A percentile compares a stretch with the other conserved stretches of the same genome.
Conservation (phyloP, 768 basidiomycete genomes). For the Naematelia aurantialba region DNA sequence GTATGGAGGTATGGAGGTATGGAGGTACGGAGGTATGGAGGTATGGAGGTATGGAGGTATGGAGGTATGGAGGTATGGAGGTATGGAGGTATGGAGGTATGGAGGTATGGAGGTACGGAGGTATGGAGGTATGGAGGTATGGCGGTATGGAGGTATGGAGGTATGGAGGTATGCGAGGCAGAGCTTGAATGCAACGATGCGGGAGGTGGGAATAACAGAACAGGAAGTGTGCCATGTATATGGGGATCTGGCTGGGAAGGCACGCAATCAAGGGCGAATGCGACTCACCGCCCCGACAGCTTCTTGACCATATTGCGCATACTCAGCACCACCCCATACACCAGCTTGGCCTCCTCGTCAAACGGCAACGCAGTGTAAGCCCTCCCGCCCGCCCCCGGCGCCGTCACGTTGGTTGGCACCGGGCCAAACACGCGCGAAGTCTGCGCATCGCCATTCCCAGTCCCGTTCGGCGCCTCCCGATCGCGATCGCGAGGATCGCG, state of each 20-base stretch:
- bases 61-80: not conserved
- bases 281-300: constrained; percentile 70
- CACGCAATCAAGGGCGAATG: constrained; percentile 18
- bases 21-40: not conserved
- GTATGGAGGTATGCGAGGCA: too few relatives aligned
- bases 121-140: too few relatives aligned
- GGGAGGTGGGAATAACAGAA: too few relatives aligned
- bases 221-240: too few relatives aligned
- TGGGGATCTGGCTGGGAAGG: too few relatives aligned
- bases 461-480: not conserved
- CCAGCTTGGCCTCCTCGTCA: constrained; percentile 95
- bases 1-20: not conserved
- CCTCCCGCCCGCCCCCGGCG: too few relatives aligned
- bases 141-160: too few relatives aligned
- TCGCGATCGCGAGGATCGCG: not conserved
- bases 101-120: not conserved
- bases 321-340: constrained; percentile 90
- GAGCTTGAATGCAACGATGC: too few relatives aligned
- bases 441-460: too few relatives aligned
- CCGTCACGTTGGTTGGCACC: too few relatives aligned
- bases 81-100: not conserved
- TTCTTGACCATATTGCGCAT: constrained; percentile 93
- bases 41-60: not conserved
- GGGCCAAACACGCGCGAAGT: too few relatives aligned
- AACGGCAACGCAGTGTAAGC: constrained; percentile 63